Evolutionary conservation across 345 rosid species (phyloP).

Genomic region (Heritiera littoralis): DNA sequence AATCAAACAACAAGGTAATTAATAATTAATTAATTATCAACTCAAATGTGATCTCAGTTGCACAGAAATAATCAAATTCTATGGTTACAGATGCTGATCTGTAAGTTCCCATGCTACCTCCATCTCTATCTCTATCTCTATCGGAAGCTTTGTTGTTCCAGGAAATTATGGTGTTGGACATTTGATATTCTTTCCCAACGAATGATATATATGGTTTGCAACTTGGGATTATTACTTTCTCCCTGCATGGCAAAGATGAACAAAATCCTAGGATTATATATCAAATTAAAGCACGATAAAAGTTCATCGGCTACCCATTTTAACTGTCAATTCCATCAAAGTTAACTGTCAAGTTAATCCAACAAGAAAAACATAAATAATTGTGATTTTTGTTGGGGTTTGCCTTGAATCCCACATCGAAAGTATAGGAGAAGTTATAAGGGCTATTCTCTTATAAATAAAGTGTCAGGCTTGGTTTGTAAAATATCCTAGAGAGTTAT

Average conservation of each 20-base stretch:
- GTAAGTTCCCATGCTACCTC: constrained; percentile 63
- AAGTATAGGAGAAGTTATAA: too few relatives aligned
- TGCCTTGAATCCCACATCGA: too few relatives aligned
- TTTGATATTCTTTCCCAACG: constrained; percentile 54
- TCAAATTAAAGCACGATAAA: neutral
- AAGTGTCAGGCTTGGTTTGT: too few relatives aligned
- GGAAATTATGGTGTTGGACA: constrained; percentile 49
- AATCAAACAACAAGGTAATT: neutral
- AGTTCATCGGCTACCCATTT: neutral
- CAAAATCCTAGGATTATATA: neutral
- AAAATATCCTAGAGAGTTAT: too few relatives aligned
- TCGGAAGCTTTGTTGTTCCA: constrained; percentile 88
- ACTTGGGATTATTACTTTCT: constrained; percentile 68
- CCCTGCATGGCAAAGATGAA: constrained; percentile 43
- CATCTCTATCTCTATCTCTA: constrained; percentile 34
- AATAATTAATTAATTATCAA: constrained; percentile 25
- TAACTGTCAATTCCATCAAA: neutral
- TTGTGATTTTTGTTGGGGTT: too few relatives aligned
- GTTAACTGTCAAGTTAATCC: neutral
- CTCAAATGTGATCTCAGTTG: constrained; percentile 81
- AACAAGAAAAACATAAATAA: too few relatives aligned
- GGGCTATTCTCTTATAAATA: too few relatives aligned
- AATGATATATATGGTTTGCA: constrained; percentile 74
- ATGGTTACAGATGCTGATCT: constrained; percentile 73
- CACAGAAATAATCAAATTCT: constrained; percentile 77